Conservation (phyloP, 805 yeast species). For the Wickerhamiella kazuoi region DNA sequence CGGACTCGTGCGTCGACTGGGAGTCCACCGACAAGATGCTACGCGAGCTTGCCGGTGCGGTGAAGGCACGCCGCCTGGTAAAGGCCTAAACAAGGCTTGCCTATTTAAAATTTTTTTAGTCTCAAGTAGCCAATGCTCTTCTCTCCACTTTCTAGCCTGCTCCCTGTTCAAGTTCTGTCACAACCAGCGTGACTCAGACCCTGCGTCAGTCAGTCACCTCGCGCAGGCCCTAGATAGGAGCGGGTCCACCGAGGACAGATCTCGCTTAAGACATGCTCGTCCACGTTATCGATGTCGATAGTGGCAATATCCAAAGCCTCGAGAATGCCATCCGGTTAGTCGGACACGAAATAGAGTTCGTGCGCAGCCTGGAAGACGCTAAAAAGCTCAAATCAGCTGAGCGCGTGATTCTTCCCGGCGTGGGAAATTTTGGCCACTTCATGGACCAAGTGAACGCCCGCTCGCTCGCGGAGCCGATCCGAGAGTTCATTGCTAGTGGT, state of each 20-base stretch:
- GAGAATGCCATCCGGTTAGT: constrained; percentile 66
- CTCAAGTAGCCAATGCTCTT: too few relatives aligned
- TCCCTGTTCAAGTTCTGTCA: too few relatives aligned
- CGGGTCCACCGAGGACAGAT: too few relatives aligned
- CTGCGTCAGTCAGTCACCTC: too few relatives aligned
- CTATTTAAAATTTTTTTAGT: too few relatives aligned
- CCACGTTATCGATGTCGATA: constrained; percentile 79
- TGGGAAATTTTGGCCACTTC: constrained; percentile 92
- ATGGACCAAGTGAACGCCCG: constrained; percentile 48
- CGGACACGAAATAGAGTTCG: constrained; percentile 38
- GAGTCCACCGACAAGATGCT: constrained; percentile 63
- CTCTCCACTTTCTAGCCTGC: too few relatives aligned
- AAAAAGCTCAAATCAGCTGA: constrained; percentile 23
- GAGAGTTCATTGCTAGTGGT: constrained; percentile 53
- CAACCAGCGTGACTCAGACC: too few relatives aligned
- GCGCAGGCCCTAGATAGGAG: too few relatives aligned
- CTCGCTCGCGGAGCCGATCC: constrained; percentile 48
- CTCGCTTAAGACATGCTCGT: too few relatives aligned
- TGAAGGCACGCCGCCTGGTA: constrained; percentile 49
- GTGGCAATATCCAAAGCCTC: constrained; percentile 84
- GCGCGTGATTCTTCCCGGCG: constrained; percentile 78
- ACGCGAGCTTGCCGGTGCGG: constrained; percentile 57
- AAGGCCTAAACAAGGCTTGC: constrained; percentile 1
- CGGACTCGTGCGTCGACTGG: constrained; percentile 96
- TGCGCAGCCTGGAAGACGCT: constrained; percentile 14